These are phyloP conservation scores for Neckera pumila DNA, from an alignment of 225 moss, liverwort and hornwort genomes.

Conservation along the genomic window DNA sequence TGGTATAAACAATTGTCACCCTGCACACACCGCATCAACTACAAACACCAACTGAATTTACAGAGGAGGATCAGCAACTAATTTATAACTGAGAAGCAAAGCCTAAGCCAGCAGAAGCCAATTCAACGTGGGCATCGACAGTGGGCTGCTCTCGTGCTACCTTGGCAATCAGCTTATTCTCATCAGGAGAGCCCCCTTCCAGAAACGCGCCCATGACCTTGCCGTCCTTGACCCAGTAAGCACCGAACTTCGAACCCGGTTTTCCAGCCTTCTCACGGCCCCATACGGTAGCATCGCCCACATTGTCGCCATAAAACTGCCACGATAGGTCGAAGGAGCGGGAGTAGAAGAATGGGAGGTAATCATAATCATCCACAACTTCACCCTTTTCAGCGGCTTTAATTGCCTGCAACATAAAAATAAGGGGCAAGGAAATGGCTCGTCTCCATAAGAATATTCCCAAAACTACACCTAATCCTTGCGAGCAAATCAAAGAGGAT, in stretches of 20 bases:
- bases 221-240: conserved; percentile 82
- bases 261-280: conserved; percentile 25
- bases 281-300: conserved; percentile 51
- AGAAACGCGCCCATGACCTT: conserved; percentile 57
- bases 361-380: conserved; percentile 60
- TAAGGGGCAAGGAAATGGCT: neutral
- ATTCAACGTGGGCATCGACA: conserved; percentile 16
- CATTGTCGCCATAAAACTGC: conserved; percentile 92
- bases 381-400: conserved; percentile 54
- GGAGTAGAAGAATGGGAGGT: conserved; percentile 89
- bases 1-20: neutral
- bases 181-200: conserved; percentile 42
- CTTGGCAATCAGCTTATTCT: conserved; percentile 48
- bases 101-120: conserved; percentile 14
- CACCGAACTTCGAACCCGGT: conserved; percentile 62
- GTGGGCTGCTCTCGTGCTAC: conserved; percentile 44
- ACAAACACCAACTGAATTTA: neutral
- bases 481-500: neutral
- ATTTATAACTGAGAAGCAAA: conserved; percentile 30
- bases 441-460: neutral
- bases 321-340: conserved; percentile 78
- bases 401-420: neutral
- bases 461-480: neutral
- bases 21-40: conserved; percentile 1
- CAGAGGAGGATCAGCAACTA: neutral